A percentile compares a stretch with the other conserved stretches of the same genome.
These are phyloP conservation scores for Cytospora piceicola DNA, from an alignment of 2,329 filamentous ascomycete species.

Conservation along the genomic window DNA sequence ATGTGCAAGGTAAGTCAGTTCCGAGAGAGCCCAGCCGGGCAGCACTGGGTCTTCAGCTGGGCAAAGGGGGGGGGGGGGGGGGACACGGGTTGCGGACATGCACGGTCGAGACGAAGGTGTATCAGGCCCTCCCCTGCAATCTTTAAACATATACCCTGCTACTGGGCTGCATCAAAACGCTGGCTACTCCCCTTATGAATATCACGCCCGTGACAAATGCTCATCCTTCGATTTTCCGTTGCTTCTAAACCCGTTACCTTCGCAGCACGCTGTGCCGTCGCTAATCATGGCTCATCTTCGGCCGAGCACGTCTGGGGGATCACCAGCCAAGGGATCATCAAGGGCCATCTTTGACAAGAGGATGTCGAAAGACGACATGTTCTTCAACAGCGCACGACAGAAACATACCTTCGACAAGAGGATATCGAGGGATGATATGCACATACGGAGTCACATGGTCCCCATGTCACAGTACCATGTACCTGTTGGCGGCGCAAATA, in stretches of 20 bases:
- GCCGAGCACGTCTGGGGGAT: slow-evolving; percentile 44
- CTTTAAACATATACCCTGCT: slow-evolving; percentile 37
- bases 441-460: slow-evolving; percentile 39
- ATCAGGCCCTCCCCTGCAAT: slow-evolving; percentile 43
- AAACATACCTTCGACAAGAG: slow-evolving; percentile 42
- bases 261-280: slow-evolving; percentile 27
- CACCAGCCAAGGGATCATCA: slow-evolving; percentile 12
- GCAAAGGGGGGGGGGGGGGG: slow-evolving; percentile 12
- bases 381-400: slow-evolving; percentile 36
- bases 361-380: slow-evolving; percentile 51
- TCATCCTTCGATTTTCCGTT: slow-evolving; percentile 40
- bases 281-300: slow-evolving; percentile 41
- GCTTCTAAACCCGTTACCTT: slow-evolving; percentile 31
- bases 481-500: slow-evolving; percentile 46
- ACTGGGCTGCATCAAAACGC: slow-evolving; percentile 39
- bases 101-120: slow-evolving; percentile 40
- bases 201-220: slow-evolving; percentile 37
- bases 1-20: slow-evolving; percentile 6
- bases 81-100: slow-evolving; percentile 30
- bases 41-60: slow-evolving; percentile 19
- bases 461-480: slow-evolving; percentile 44
- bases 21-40: slow-evolving; percentile 6
- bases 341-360: slow-evolving; percentile 44
- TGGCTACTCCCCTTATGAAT: slow-evolving; percentile 36
- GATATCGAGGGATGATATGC: slow-evolving; percentile 49